phyloP scores from a whole-genome alignment of 805 yeast genomes.

The Zygosaccharomyces bisporus region DNA sequence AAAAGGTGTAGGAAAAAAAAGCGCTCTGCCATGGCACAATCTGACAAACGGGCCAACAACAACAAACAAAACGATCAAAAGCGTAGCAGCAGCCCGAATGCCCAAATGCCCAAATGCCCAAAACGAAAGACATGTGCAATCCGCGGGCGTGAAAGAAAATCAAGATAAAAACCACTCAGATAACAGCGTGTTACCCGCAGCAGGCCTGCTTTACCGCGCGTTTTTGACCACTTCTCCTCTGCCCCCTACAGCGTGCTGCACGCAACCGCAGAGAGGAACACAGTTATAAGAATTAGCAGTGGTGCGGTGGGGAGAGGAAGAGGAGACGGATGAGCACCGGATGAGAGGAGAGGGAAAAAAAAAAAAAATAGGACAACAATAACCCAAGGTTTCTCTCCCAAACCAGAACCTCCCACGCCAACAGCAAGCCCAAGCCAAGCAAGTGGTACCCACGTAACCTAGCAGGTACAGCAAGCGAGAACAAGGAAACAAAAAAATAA shows the following conservation, averaged over 20 bases:
- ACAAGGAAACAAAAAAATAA: neutral
- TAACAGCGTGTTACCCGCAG: too few species aligned
- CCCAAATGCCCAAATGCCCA: neutral
- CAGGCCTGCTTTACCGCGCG: neutral
- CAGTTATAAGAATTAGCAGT: neutral
- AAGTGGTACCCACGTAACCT: too few species aligned
- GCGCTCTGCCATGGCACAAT: neutral
- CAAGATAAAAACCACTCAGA: neutral
- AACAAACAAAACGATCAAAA: neutral
- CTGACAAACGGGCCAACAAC: neutral
- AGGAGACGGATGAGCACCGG: neutral
- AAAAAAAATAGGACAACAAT: neutral
- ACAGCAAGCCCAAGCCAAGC: too few species aligned
- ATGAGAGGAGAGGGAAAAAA: neutral
- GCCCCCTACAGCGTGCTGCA: too few species aligned
- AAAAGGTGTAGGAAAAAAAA: neutral
- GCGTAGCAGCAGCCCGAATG: neutral
- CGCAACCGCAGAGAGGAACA: neutral
- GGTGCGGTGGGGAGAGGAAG: neutral
- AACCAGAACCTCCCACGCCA: too few species aligned
- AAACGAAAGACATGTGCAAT: too few species aligned
- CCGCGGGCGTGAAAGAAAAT: neutral
- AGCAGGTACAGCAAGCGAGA: neutral
- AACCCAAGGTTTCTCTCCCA: too few species aligned
- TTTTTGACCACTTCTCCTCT: too few species aligned